Base-by-base conservation (phyloP, 1,139 yeast species). In the Arxiozyma telluris region DNA sequence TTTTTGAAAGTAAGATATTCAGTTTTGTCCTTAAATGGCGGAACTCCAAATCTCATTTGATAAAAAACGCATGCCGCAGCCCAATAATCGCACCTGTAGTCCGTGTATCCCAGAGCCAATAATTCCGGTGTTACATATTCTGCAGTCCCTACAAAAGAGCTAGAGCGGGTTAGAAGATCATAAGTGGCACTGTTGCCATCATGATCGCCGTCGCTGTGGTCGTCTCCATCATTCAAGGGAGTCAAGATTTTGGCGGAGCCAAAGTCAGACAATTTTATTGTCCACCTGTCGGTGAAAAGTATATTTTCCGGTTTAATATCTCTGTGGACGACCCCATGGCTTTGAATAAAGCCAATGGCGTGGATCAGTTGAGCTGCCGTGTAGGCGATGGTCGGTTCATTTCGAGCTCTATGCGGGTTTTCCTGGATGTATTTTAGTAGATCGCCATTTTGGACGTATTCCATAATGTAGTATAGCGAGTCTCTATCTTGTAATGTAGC, bases 141-240 rank as follows among this genome's bases (percentile, higher is more conserved):
- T 0, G 96, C 96, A 1, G 99, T 93, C 0, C 95, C 94, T 6
- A 87, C 95, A 71, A 87, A 87, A 0, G 93, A 84, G 66, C 91
- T 93, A 8, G 95, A 88, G 51, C 89, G 78, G 15, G 82, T 75
- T 56, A 82, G 81, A n/a, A 73, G 65, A 17, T 80, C 85, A 64
- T 79, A 83, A 21, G 53, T 45, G 2, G 8, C 30, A 27, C 30
- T 27, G 7, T 8, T 6, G 6, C 6, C 25, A 6, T 23, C 25
- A 23, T 23, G 25, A 4, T 23, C 25, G 6, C n/a, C n/a, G n/a
- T n/a, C n/a, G 6, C 25, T 23, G 6, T 6, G 4, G 6, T 8
- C 30, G 4, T 49, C 42, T 47, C 73, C 75, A 17, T 8, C 15
- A 3, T 12, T 20, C 7, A 17, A 27, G 8, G 20, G n/a, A 25